These are phyloP conservation scores for Kernera saxatilis DNA, from an alignment of 345 rosid genomes.

Conservation along the genomic window DNA sequence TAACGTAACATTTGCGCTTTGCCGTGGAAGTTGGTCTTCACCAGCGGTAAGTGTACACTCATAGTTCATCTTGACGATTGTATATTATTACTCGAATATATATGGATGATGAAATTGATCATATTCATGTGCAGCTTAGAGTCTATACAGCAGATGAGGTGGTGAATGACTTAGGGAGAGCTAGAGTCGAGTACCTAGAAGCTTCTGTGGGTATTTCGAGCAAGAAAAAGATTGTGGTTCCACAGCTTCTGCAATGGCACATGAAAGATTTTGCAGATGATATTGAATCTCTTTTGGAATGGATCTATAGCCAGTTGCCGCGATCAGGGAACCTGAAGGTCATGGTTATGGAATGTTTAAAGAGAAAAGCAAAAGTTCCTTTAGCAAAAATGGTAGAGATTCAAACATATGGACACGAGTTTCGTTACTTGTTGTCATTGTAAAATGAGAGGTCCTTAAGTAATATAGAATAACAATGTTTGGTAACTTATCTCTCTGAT, in stretches of 20 bases:
- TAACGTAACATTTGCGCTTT: constrained; percentile 80
- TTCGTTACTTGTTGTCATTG: constrained; percentile 62
- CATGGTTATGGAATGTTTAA: constrained; percentile 67
- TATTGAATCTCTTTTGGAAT: constrained; percentile 70
- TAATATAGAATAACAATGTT: not conserved
- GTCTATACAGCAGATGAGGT: constrained; percentile 68
- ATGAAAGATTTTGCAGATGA: constrained; percentile 86
- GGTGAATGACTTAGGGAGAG: constrained; percentile 64
- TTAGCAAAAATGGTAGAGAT: constrained; percentile 52
- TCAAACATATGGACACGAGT: constrained; percentile 72
- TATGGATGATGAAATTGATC: not conserved
- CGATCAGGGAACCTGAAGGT: constrained; percentile 54
- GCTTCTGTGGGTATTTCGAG: constrained; percentile 70
- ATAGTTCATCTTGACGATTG: not conserved
- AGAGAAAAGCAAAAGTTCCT: constrained; percentile 45
- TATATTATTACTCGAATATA: not conserved
- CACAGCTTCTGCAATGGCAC: constrained; percentile 84
- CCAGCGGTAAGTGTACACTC: constrained; percentile 62
- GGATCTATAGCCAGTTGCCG: constrained; percentile 88
- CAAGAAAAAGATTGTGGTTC: constrained; percentile 77
- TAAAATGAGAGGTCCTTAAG: constrained; percentile 7
- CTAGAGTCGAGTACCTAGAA: constrained; percentile 75
- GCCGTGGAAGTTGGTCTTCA: constrained; percentile 92
- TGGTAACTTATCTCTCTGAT: not conserved
- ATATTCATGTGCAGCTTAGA: constrained; percentile 51